Conservation (phyloP, 371 early-diverging fungal genomes). For the Entomophthora muscae region DNA sequence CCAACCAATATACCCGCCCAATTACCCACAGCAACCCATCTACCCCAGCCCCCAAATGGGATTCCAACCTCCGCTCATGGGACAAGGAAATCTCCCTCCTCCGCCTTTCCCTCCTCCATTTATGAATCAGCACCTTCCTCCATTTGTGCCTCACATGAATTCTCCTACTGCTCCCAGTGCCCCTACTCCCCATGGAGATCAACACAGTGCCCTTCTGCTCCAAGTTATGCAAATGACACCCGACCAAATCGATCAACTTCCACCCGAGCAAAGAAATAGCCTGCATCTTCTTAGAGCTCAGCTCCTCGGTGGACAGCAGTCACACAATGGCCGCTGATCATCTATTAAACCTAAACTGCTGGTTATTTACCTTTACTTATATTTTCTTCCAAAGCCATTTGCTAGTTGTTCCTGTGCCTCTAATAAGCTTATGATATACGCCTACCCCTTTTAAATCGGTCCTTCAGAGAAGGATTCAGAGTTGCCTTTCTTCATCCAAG, state of each 20-base stretch:
- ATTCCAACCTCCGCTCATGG: not conserved
- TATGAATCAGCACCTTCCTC: not conserved
- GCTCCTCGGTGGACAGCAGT: not conserved
- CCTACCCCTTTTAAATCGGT: no score
- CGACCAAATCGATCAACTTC: constrained; percentile 28
- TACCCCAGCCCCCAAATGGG: not conserved
- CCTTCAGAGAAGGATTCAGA: no score
- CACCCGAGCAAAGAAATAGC: constrained; percentile 20
- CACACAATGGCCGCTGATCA: not conserved
- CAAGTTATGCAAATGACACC: constrained; percentile 30
- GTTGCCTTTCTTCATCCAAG: no score
- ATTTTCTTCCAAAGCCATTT: no score
- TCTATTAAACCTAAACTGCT: not conserved
- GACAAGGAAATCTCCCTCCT: not conserved
- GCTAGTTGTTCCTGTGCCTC: no score
- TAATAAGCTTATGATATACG: no score
- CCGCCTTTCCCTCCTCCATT: constrained; percentile 6
- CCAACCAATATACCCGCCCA: not conserved
- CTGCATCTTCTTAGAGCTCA: constrained; percentile 1
- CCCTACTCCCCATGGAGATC: constrained; percentile 10
- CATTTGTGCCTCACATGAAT: not conserved
- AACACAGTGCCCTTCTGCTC: constrained; percentile 27
- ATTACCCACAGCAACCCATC: not conserved
- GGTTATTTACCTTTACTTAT: no score
- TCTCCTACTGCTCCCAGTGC: not conserved